A percentile compares a stretch with the other conserved stretches of the same genome.
These are phyloP conservation scores for Xylariales sp. DNA, from an alignment of 2,329 filamentous ascomycete genomes.

Conservation along the genomic window DNA sequence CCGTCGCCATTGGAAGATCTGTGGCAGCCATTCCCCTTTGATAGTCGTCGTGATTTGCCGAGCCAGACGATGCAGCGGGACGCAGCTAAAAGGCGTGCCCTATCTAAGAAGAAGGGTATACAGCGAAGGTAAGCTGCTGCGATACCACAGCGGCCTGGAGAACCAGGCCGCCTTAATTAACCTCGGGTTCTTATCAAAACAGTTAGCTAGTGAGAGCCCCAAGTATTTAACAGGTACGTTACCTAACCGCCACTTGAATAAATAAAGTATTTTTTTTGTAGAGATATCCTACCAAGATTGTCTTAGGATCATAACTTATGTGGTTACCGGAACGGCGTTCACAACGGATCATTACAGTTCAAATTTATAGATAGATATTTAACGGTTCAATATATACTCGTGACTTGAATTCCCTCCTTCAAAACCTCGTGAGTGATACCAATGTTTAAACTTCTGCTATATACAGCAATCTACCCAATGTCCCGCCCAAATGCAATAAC, in stretches of 20 bases:
- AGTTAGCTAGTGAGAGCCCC: neutral
- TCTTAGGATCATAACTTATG: too few species aligned
- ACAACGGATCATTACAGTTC: neutral
- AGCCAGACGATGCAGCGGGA: constrained; percentile 29
- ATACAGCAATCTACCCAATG: neutral
- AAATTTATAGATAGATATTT: neutral
- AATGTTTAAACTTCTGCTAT: neutral
- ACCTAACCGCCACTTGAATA: neutral
- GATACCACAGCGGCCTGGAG: neutral
- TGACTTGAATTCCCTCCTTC: neutral
- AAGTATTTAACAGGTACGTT: neutral
- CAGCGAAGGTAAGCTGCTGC: constrained; percentile 14
- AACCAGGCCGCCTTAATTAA: neutral
- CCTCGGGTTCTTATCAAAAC: neutral
- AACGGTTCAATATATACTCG: neutral
- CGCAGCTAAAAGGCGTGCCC: neutral
- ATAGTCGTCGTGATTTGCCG: constrained; percentile 35
- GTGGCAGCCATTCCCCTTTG: neutral
- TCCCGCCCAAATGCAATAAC: neutral
- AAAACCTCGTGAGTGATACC: neutral
- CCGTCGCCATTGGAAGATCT: constrained; percentile 1
- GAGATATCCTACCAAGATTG: neutral
- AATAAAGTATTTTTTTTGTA: neutral
- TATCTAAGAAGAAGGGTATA: constrained; percentile 30
- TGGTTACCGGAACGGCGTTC: too few species aligned